Evolutionary conservation across 768 basidiomycete genomes (phyloP).

Genomic region (Hemileccinum impolitum): DNA sequence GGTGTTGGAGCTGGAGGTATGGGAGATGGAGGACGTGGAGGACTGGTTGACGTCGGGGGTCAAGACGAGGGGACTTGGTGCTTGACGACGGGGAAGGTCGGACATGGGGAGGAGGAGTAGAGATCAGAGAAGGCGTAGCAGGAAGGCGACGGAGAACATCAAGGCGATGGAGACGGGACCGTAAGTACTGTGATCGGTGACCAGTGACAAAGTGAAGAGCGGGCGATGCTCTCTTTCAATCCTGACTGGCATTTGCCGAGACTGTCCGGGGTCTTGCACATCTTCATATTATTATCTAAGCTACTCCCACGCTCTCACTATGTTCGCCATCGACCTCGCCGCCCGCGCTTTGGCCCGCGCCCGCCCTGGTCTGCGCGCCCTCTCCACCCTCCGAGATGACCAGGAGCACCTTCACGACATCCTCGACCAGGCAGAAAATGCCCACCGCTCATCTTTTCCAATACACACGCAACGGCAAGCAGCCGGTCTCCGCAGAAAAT

Average conservation of each 20-base stretch:
- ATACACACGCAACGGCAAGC: constrained; percentile 18
- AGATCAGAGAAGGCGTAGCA: constrained; percentile 7
- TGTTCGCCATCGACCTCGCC: constrained; percentile 10
- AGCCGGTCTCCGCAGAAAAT: constrained; percentile 27
- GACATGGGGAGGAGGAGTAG: constrained; percentile 12
- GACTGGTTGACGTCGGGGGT: constrained; percentile 52
- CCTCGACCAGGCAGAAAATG: constrained; percentile 22
- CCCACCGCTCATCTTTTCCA: constrained; percentile 7
- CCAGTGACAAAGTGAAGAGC: constrained; percentile 19
- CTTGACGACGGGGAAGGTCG: constrained; percentile 45
- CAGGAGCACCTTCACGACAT: constrained; percentile 22
- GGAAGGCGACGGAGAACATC: constrained; percentile 14
- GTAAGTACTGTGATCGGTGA: constrained; percentile 10
- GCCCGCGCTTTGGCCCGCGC: constrained; percentile 15
- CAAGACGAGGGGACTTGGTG: constrained; percentile 79
- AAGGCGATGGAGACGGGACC: constrained; percentile 14
- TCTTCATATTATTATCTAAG: constrained; percentile 9
- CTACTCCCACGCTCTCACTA: constrained; percentile 1
- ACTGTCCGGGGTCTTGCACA: constrained; percentile 17
- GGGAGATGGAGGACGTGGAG: constrained; percentile 13
- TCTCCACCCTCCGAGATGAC: constrained; percentile 24
- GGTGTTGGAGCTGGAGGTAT: constrained; percentile 62
- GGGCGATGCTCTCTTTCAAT: constrained; percentile 11
- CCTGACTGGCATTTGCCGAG: constrained; percentile 4
- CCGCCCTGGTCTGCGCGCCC: constrained; percentile 2